Evolutionary conservation across 1,284 basidiomycete species (phyloP).

Genomic region (Ganoderma boninense): DNA sequence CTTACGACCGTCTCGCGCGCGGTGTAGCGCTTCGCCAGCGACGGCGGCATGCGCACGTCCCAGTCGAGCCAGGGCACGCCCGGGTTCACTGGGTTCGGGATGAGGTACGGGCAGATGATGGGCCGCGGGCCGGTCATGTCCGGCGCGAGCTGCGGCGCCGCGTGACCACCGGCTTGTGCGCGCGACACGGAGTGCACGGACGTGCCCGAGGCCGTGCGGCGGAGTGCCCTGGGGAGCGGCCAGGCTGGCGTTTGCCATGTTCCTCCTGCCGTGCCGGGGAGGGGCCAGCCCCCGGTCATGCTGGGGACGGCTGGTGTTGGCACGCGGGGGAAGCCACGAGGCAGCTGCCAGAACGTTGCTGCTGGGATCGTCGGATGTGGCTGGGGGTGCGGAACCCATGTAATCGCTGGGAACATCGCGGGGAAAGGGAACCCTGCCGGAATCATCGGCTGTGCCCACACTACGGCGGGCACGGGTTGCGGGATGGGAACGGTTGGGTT

Average conservation of each 20-base stretch:
- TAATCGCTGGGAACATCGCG: conserved; percentile 23
- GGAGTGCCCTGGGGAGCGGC: conserved; percentile 20
- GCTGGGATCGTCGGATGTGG: conserved; percentile 32
- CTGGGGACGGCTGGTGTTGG: conserved; percentile 11
- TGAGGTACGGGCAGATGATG: conserved; percentile 42
- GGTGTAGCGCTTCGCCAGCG: conserved; percentile 44
- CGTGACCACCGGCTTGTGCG: neutral
- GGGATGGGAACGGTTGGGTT: neutral
- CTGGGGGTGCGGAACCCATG: conserved; percentile 44
- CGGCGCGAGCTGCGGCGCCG: neutral
- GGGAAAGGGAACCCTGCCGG: conserved; percentile 10
- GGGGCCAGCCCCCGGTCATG: conserved; percentile 41
- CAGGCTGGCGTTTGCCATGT: conserved; percentile 39
- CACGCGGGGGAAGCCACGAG: conserved; percentile 16
- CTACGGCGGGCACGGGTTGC: conserved; percentile 12
- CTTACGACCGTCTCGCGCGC: conserved; percentile 37
- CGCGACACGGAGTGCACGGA: neutral
- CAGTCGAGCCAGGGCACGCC: conserved; percentile 45
- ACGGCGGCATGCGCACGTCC: conserved; percentile 47
- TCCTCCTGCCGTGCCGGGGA: conserved; percentile 40
- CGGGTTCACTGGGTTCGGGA: conserved; percentile 46
- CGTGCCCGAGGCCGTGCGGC: neutral
- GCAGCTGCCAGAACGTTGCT: conserved; percentile 26
- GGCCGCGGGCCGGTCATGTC: conserved; percentile 15
- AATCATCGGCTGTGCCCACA: conserved; percentile 9